Base-by-base conservation (phyloP, 2,329 filamentous ascomycete genomes). In the Fusarium duplospermum region DNA sequence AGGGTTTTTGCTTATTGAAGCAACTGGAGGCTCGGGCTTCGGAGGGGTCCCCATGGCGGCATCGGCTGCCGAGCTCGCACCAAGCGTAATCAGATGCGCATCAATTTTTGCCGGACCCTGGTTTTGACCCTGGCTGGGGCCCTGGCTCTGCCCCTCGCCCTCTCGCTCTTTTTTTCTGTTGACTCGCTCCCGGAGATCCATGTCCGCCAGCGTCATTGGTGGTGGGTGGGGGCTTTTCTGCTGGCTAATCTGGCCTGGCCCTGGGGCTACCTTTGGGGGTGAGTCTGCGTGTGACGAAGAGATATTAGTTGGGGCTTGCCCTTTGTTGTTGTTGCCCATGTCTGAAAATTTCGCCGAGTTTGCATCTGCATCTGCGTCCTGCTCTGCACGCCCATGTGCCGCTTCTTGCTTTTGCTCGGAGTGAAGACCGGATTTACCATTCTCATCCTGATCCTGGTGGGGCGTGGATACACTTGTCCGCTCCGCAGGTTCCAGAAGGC, bases 401-500 rank as follows among this genome's bases (percentile, higher is more conserved):
- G 31, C 29, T 20, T 72, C 42, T 56, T 57, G 54, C 33, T 62
- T 45, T 58, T 65, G 42, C 57, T 74, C 73, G 73, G 67, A 71
- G 75, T 54, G 68, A 70, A 71, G 63, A 56, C 47, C 61, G 64
- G 56, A 67, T 45, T 45, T 45, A 45, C 20, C 40, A 45, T 35
- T 13, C 14, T 35, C 33, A 3, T 35, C 33, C 33, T 35, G 69
- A 45, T 38, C 36, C 8, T 69, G 40, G 64, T 47, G 67, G 71
- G 71, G 73, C 69, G 35, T 67, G 75, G 66, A 75, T 58, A 70
- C 88, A 87, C 4, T 88, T 88, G 6, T 90, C 80, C 58, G 68
- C 58, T 86, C 80, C 64, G 87, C 85, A 3, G 86, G 84, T 78
- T 87, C 86, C 13, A 92, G 82, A 45, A 92, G 83, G 69, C 84